Evolutionary conservation across 1,284 basidiomycete genomes (phyloP), one percentile per base, ranked within the genome.

Genomic region (Rhodofomes roseus): DNA sequence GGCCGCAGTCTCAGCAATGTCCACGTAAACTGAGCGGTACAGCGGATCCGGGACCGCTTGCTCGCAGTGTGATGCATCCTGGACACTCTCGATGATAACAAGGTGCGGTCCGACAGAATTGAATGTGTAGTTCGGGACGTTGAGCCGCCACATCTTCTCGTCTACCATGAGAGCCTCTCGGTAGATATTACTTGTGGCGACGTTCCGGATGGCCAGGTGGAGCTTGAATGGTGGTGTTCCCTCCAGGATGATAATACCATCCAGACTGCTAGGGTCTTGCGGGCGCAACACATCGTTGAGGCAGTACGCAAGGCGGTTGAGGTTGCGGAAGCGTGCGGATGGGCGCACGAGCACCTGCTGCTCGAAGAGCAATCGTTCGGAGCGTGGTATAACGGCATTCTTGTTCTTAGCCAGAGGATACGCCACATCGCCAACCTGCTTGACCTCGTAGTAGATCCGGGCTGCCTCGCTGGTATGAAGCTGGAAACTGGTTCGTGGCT

Each of bases 1-100:
- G 9, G 93, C 87, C 8, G 96, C 96, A 1, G 93, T 95, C 74
- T 98, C 96, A 6, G 95, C 93, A 11, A 98, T 95, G 64, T 97
- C 93, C 25, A 94, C 81, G 81, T 86, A 87, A 44, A 93, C 83
- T 36, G 83, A 83, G 60, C 84, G 79, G 34, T 77, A 76, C 60
- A 85, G 79, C n/a, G 82, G 82, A 67, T 93, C 87, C 40, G 84
- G 73, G 23, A 83, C 79, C 50, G 85, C 84, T 67, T 90, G 88
- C 55, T 83, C 86, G 72, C 96, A 98, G 34, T 81, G 85, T 23
- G 90, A 92, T 16, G 88, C 82, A 73, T 97, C 94, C 20, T 79
- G 76, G 14, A 96, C 79, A 0, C 84, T 84, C 52, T 92, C 85
- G 58, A 98, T 87, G 48, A 81, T 83, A 54, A 98, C 79, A 54